These are phyloP conservation scores for Mortierella sp. DNA, from an alignment of 371 early-diverging fungal genomes.

Conservation along the genomic window DNA sequence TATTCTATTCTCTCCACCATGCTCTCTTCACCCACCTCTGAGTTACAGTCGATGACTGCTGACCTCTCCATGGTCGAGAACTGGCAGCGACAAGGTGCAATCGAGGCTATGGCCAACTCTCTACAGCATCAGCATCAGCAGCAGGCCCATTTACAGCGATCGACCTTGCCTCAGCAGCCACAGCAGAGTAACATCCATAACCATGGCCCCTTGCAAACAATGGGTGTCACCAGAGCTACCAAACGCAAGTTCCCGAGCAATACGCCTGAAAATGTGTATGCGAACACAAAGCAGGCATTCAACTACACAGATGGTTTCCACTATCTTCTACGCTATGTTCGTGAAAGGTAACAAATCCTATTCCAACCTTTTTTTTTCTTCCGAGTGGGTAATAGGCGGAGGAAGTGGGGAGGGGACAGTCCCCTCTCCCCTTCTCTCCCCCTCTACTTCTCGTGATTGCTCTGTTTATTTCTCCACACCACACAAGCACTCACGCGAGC, in stretches of 20 bases:
- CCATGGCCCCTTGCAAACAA: constrained; percentile 10
- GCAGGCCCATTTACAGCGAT: constrained; percentile 37
- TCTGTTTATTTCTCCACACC: constrained; percentile 14
- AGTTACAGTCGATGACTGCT: constrained; percentile 43
- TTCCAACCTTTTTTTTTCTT: too few relatives aligned
- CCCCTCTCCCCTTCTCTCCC: background rate
- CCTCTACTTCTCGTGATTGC: background rate
- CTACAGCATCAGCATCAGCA: constrained; percentile 48
- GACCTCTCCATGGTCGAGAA: constrained; percentile 50
- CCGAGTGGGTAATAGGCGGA: background rate
- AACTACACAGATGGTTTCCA: constrained; percentile 92
- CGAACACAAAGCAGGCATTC: constrained; percentile 77
- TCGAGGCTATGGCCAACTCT: constrained; percentile 47
- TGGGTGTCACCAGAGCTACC: constrained; percentile 11
- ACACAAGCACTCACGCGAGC: background rate
- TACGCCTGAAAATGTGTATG: constrained; percentile 78
- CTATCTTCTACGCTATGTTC: constrained; percentile 80
- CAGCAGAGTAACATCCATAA: constrained; percentile 18
- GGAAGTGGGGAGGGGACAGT: too few relatives aligned
- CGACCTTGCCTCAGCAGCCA: constrained; percentile 17
- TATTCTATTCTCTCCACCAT: constrained; percentile 87
- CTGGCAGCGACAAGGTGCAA: constrained; percentile 40
- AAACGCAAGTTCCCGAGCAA: constrained; percentile 48
- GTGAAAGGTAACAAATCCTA: constrained; percentile 73
- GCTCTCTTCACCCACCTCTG: constrained; percentile 62